Evolutionary conservation across 2,329 filamentous ascomycete species (phyloP).

Genomic region (Monilinia fructigena): DNA sequence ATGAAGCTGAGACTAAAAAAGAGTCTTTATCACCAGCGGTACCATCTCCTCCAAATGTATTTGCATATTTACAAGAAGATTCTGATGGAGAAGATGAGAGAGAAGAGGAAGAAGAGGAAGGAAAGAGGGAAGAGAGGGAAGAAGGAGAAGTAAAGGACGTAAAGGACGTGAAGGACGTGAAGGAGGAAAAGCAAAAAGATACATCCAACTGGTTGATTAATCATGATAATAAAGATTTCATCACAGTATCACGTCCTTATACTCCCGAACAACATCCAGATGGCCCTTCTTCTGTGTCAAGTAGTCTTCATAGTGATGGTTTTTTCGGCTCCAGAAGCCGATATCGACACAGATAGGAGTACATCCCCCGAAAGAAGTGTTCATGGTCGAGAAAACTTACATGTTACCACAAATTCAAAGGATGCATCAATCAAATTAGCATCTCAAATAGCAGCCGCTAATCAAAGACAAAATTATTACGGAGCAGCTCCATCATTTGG

Average conservation of each 20-base stretch:
- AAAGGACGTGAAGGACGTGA: background rate
- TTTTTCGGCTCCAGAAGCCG: slow-evolving; percentile 41
- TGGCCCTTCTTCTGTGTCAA: slow-evolving; percentile 39
- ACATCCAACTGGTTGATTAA: slow-evolving; percentile 28
- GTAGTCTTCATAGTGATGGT: slow-evolving; percentile 39
- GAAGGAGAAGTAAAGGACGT: slow-evolving; percentile 14
- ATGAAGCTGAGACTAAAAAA: slow-evolving; percentile 28
- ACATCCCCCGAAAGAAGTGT: slow-evolving; percentile 47
- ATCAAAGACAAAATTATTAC: slow-evolving; percentile 36
- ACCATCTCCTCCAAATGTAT: slow-evolving; percentile 37
- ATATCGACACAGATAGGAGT: slow-evolving; percentile 47
- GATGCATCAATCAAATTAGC: slow-evolving; percentile 37
- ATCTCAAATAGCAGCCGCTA: slow-evolving; percentile 38
- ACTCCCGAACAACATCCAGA: slow-evolving; percentile 37
- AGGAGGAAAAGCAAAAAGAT: slow-evolving; percentile 22
- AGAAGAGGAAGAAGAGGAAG: slow-evolving; percentile 2
- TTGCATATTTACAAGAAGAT: slow-evolving; percentile 36
- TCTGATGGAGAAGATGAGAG: slow-evolving; percentile 17
- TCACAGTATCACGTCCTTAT: slow-evolving; percentile 11
- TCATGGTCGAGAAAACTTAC: slow-evolving; percentile 35
- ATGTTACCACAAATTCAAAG: slow-evolving; percentile 27
- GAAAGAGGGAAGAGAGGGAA: background rate
- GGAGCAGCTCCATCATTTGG: slow-evolving; percentile 33
- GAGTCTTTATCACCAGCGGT: slow-evolving; percentile 37
- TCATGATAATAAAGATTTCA: slow-evolving; percentile 3